Evolutionary conservation across 768 basidiomycete genomes (phyloP).

Genomic region (Tricholomella constricta): DNA sequence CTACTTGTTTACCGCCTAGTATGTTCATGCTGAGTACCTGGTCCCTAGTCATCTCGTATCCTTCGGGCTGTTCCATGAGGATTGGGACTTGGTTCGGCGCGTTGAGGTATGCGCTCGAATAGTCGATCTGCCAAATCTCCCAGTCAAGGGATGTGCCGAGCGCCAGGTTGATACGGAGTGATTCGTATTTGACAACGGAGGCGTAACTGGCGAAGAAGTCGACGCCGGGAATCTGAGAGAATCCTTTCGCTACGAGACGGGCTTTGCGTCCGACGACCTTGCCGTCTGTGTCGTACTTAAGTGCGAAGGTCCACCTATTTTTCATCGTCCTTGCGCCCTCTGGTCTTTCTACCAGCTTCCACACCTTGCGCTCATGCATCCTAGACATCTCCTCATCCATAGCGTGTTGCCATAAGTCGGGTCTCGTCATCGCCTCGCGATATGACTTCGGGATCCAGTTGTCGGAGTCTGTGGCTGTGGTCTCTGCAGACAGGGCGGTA

Average conservation of each 20-base stretch:
- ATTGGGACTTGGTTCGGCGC: too few relatives aligned
- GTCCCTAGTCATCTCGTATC: neutral
- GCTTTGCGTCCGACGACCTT: constrained; percentile 29
- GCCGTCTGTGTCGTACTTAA: constrained; percentile 32
- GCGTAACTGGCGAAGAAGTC: constrained; percentile 28
- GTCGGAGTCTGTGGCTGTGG: neutral
- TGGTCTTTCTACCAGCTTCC: constrained; percentile 22
- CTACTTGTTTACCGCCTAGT: neutral
- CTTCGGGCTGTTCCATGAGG: constrained; percentile 1
- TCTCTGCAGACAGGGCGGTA: neutral
- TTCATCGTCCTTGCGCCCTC: constrained; percentile 15
- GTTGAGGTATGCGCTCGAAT: constrained; percentile 34
- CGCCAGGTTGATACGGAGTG: too few relatives aligned
- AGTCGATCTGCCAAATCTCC: constrained; percentile 33
- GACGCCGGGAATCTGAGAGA: constrained; percentile 33
- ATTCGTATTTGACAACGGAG: constrained; percentile 11
- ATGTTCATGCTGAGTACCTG: neutral
- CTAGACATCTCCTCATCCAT: constrained; percentile 19
- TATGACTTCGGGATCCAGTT: constrained; percentile 7
- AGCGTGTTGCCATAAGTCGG: constrained; percentile 14
- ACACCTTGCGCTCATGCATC: constrained; percentile 20
- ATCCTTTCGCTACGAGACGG: constrained; percentile 24
- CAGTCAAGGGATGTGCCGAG: constrained; percentile 25
- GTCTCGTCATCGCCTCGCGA: constrained; percentile 18
- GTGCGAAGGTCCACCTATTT: constrained; percentile 24